phyloP scores from a whole-genome alignment of 257 asterid genomes.

The Gentiana straminea region DNA sequence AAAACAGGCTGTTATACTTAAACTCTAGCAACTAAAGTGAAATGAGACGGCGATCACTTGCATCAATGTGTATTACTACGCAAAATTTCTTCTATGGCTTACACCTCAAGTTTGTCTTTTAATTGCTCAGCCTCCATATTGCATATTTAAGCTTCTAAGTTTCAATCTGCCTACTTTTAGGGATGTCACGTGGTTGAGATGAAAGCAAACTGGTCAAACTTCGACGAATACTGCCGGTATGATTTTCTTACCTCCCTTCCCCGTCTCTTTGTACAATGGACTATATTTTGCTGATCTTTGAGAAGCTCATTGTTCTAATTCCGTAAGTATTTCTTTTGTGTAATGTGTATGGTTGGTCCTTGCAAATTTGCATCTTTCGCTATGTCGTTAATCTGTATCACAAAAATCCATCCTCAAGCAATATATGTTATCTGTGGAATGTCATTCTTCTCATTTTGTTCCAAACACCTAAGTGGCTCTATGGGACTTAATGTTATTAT shows the following conservation, averaged over 20 bases:
- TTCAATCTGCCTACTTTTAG: constrained; percentile 10
- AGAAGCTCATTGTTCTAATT: neutral
- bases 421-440: too few species aligned
- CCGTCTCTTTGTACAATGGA: neutral
- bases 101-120: neutral
- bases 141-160: neutral
- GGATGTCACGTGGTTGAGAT: constrained; percentile 57
- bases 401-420: too few species aligned
- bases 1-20: too few species aligned
- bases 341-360: neutral
- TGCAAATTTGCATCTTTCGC: neutral
- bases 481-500: too few species aligned
- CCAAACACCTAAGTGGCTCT: too few species aligned
- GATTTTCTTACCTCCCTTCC: constrained; percentile 16
- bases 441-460: neutral
- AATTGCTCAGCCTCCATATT: neutral
- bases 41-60: neutral
- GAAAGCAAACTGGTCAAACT: constrained; percentile 68
- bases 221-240: constrained; percentile 68
- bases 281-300: neutral
- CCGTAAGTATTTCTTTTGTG: neutral
- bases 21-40: too few species aligned
- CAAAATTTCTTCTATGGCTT: neutral
- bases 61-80: neutral
- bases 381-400: too few species aligned